Evolutionary conservation across 2,329 filamentous ascomycete species (phyloP).

Genomic region (Alternaria infectoria): DNA sequence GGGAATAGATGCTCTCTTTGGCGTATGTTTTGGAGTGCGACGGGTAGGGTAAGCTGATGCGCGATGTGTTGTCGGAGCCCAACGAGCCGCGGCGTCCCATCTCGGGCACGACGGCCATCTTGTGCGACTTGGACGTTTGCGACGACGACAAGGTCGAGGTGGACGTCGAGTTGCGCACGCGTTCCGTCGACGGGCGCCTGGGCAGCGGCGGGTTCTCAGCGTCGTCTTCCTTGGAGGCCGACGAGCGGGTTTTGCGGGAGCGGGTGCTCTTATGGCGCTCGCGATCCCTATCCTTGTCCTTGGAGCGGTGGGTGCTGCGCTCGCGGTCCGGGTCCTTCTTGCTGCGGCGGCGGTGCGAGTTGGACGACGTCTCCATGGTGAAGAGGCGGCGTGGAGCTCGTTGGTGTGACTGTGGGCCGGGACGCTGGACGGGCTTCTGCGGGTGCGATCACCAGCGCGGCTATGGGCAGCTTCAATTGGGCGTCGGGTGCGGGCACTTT

Average conservation of each 20-base stretch:
- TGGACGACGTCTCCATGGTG: conserved; percentile 41
- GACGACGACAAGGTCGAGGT: conserved; percentile 22
- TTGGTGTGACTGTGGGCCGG: conserved; percentile 28
- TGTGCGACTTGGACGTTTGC: conserved; percentile 34
- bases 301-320: conserved; percentile 29
- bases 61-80: conserved; percentile 45
- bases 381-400: conserved; percentile 22
- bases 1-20: conserved; percentile 78
- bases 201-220: conserved; percentile 21
- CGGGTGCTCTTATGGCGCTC: conserved; percentile 37
- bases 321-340: conserved; percentile 42
- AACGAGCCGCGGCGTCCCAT: conserved; percentile 52
- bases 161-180: conserved; percentile 36
- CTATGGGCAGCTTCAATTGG: conserved; percentile 40
- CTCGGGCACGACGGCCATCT: conserved; percentile 54
- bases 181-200: conserved; percentile 35
- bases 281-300: conserved; percentile 32
- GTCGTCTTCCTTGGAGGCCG: conserved; percentile 36
- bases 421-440: conserved; percentile 20
- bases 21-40: conserved; percentile 89
- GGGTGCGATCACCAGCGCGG: conserved; percentile 36
- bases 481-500: conserved; percentile 25
- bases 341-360: conserved; percentile 44
- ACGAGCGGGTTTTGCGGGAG: conserved; percentile 40
- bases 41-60: conserved; percentile 70